These are phyloP conservation scores for Phyllostachys edulis DNA, from an alignment of 176 grass and related monocot species.

Conservation along the genomic window DNA sequence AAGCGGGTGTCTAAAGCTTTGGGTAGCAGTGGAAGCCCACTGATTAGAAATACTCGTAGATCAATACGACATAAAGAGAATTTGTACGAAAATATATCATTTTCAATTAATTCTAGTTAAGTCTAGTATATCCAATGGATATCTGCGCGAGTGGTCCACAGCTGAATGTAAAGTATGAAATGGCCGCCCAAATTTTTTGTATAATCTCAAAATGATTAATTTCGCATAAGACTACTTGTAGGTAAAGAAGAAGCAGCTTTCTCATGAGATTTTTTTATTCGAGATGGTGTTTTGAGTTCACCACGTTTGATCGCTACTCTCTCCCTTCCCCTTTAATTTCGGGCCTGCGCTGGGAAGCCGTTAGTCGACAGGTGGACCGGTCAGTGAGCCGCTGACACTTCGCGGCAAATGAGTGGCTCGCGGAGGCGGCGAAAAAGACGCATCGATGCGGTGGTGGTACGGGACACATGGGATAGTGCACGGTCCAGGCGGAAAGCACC, in stretches of 20 bases:
- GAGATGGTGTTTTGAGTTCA: neutral
- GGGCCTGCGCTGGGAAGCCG: neutral
- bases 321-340: neutral
- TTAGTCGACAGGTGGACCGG: neutral
- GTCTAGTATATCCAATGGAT: neutral
- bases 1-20: no score
- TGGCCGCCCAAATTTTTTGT: no score
- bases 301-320: neutral
- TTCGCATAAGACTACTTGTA: no score
- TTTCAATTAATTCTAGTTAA: neutral
- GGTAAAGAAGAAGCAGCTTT: no score
- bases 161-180: no score
- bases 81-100: neutral
- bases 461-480: conserved; percentile 34
- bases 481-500: conserved; percentile 27
- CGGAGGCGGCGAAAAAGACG: neutral
- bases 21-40: no score
- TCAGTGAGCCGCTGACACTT: conserved; percentile 15
- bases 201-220: no score
- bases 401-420: conserved; percentile 23
- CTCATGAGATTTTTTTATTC: neutral
- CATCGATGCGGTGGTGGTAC: neutral
- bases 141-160: no score
- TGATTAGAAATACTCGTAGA: no score
- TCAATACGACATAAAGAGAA: neutral